Conservation (phyloP, 1,284 basidiomycete species). For the Cutaneotrichosporon sp. region DNA sequence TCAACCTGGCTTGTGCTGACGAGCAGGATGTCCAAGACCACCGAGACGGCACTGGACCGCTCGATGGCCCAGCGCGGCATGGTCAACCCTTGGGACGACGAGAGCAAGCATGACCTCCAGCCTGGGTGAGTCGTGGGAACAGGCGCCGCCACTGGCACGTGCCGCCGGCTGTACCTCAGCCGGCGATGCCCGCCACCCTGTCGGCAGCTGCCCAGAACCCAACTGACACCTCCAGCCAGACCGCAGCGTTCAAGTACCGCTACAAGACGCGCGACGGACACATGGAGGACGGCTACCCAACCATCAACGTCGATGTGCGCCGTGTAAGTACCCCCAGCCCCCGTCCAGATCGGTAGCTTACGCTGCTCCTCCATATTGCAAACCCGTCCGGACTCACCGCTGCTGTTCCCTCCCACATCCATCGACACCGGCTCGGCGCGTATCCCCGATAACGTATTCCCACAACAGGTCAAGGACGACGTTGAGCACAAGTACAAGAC, state of each 20-base stretch:
- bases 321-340: conserved; percentile 26
- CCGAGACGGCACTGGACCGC: conserved; percentile 31
- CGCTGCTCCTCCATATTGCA: neutral
- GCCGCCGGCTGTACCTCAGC: neutral
- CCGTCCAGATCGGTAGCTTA: neutral
- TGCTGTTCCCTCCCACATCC: neutral
- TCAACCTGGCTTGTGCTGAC: neutral
- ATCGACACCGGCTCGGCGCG: neutral
- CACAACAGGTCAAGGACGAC: conserved; percentile 17
- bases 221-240: too few species aligned
- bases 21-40: conserved; percentile 38
- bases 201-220: too few species aligned
- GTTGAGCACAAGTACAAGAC: conserved; percentile 19
- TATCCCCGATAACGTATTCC: conserved; percentile 3
- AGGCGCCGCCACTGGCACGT: neutral
- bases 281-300: conserved; percentile 44
- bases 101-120: conserved; percentile 37
- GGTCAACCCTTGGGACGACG: conserved; percentile 45
- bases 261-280: conserved; percentile 45
- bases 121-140: conserved; percentile 29
- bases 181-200: neutral
- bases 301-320: conserved; percentile 34
- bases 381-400: neutral
- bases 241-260: conserved; percentile 49
- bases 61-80: conserved; percentile 30